Evolutionary conservation across 495 filamentous ascomycete species (phyloP).

Genomic region (Neurospora tetraspora): DNA sequence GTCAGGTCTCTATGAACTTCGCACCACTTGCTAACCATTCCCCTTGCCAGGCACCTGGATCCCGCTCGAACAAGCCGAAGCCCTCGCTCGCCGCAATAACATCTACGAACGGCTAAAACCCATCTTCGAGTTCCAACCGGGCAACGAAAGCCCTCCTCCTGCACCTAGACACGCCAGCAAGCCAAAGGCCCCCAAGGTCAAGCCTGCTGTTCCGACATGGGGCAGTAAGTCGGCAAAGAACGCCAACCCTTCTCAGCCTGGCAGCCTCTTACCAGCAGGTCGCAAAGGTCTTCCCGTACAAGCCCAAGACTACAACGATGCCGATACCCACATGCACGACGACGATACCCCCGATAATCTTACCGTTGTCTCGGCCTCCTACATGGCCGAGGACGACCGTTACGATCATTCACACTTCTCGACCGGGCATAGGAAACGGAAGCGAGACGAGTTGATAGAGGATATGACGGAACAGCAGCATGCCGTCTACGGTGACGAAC

Average conservation of each 20-base stretch:
- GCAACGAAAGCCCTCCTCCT: conserved; percentile 78
- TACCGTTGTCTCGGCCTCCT: conserved; percentile 69
- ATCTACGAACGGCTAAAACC: conserved; percentile 69
- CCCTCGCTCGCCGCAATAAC: conserved; percentile 75
- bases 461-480: conserved; percentile 68
- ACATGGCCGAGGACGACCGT: conserved; percentile 71
- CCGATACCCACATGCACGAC: conserved; percentile 54
- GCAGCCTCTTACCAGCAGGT: conserved; percentile 16
- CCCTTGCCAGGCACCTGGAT: conserved; percentile 78
- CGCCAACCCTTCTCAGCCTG: conserved; percentile 8
- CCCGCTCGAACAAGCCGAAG: conserved; percentile 68
- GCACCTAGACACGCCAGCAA: conserved; percentile 86
- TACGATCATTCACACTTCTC: conserved; percentile 56
- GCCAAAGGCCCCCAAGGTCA: conserved; percentile 53
- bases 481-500: conserved; percentile 78
- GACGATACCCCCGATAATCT: conserved; percentile 75
- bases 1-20: neutral
- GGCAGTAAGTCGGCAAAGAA: conserved; percentile 27
- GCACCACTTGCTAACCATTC: conserved; percentile 4
- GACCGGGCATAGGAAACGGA: conserved; percentile 65
- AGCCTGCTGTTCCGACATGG: conserved; percentile 46
- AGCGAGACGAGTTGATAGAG: conserved; percentile 58
- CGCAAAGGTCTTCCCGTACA: conserved; percentile 19
- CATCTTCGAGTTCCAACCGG: conserved; percentile 84
- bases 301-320: conserved; percentile 35